These are phyloP conservation scores for Gyromitra esculenta DNA, from an alignment of 2,329 filamentous ascomycete species.

Conservation along the genomic window DNA sequence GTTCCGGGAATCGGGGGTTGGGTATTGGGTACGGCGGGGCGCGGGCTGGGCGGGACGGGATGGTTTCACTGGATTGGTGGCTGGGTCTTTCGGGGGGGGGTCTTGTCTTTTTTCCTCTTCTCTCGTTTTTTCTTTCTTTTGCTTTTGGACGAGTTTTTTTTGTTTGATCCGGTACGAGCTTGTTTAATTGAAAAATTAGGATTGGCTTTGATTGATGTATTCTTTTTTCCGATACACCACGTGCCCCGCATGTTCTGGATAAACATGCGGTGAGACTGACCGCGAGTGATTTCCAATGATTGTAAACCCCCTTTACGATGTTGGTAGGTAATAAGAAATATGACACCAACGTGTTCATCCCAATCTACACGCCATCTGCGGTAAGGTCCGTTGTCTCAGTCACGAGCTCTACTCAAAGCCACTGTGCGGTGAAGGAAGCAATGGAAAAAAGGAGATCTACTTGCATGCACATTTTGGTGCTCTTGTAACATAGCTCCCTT, in stretches of 20 bases:
- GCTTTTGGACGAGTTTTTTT: constrained; percentile 1
- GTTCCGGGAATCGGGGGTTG: constrained; percentile 24
- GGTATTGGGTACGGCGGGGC: constrained; percentile 19
- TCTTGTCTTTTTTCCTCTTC: background rate
- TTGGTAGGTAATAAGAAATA: background rate
- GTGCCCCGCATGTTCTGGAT: constrained; percentile 13
- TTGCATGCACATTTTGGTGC: background rate
- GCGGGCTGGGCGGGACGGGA: background rate
- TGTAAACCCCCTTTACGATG: background rate
- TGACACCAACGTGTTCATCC: constrained; percentile 28
- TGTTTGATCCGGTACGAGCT: background rate
- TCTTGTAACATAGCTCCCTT: background rate
- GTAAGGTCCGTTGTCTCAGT: constrained; percentile 23
- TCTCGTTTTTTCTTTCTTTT: background rate
- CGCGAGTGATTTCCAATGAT: constrained; percentile 43
- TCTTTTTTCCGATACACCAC: constrained; percentile 5
- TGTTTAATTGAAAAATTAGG: constrained; percentile 10
- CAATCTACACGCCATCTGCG: constrained; percentile 1
- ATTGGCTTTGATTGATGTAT: background rate
- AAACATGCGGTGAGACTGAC: background rate
- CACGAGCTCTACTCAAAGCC: background rate
- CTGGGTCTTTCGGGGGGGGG: background rate
- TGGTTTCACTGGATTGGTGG: constrained; percentile 16
- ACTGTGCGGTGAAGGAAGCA: background rate
- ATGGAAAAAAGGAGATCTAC: constrained; percentile 1